Evolutionary conservation across 2,329 filamentous ascomycete species (phyloP), one percentile per base, ranked within the genome.

Genomic region (Ophiosphaerella herpotricha): DNA sequence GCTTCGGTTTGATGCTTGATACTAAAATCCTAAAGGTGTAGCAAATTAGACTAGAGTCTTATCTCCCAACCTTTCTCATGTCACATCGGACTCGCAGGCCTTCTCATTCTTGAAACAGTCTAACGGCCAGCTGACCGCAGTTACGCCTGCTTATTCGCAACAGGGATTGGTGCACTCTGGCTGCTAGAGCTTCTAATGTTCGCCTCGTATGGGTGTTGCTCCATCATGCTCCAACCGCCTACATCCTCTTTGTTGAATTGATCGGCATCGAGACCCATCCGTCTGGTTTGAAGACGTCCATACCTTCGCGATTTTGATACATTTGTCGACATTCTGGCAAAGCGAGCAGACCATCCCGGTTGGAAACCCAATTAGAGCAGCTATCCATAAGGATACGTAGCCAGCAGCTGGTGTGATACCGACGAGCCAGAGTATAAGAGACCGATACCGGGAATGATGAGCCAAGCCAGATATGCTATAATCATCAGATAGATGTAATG

Each of bases 361-460:
- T 29, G 84, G 55, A 71, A 84, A 82, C 5, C 81, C 82, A 56
- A 84, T 83, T 23, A 81, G 71, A 1, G 78, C 81, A 13, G 80
- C 81, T 31, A 80, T 74, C 80, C 80, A 83, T 40, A 77, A 63
- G 23, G 75, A 76, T 16, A 82, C 79, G 54, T 75, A 82, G 43
- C 80, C 80, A 11, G 80, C 80, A 12, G 79, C 81, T 11, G 81
- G 81, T 0, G 81, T 83, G 62, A 84, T 83, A n/a, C 81, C 81
- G n/a, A 85, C 81, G n/a, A n/a, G 46, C 85, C 85, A 48, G 83
- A 81, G 70, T 88, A 87, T 1, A 88, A 74, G 7, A 88, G 76
- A 40, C 84, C 85, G 57, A 88, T 84, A 16, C 84, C 85, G 0
- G 85, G 85, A 48, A 87, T 85, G 64, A 88, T 88, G 43, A 87